Evolutionary conservation across 2,329 filamentous ascomycete genomes (phyloP).

Genomic region (Fonsecaea monophora): DNA sequence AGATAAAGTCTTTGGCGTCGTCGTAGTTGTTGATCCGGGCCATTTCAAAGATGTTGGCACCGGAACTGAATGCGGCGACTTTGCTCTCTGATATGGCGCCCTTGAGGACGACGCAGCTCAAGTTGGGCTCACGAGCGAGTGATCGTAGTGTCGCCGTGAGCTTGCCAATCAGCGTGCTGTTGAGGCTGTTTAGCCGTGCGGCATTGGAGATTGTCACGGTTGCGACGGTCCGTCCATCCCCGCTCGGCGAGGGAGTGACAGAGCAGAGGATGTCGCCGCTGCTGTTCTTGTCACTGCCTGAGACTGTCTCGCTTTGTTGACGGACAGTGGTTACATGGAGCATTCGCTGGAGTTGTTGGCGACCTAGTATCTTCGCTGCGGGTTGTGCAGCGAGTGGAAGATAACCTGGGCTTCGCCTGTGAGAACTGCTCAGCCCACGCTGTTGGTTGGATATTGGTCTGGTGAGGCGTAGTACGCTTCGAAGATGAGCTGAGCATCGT

Average conservation of each 20-base stretch:
- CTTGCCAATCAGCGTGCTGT: constrained; percentile 37
- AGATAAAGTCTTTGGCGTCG: constrained; percentile 48
- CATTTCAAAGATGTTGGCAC: constrained; percentile 84
- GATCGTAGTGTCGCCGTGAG: constrained; percentile 35
- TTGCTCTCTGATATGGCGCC: background rate
- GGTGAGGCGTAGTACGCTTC: background rate
- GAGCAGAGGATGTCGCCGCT: constrained; percentile 10
- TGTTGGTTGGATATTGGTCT: background rate
- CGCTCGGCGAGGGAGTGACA: background rate
- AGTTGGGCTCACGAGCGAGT: constrained; percentile 24
- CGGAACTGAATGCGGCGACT: constrained; percentile 78
- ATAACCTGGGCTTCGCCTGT: background rate
- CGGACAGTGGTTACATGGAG: background rate
- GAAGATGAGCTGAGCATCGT: background rate
- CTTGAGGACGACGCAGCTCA: constrained; percentile 58
- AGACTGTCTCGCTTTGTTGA: background rate
- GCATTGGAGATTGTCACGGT: constrained; percentile 42
- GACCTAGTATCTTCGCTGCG: background rate
- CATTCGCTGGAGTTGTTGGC: background rate
- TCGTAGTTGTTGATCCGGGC: constrained; percentile 35
- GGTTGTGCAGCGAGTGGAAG: background rate
- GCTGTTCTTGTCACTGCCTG: constrained; percentile 4
- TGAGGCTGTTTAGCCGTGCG: constrained; percentile 42
- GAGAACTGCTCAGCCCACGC: background rate
- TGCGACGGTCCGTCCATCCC: constrained; percentile 35